Base-by-base conservation (phyloP, 1,284 basidiomycete genomes). In the Tilletia setariae region DNA sequence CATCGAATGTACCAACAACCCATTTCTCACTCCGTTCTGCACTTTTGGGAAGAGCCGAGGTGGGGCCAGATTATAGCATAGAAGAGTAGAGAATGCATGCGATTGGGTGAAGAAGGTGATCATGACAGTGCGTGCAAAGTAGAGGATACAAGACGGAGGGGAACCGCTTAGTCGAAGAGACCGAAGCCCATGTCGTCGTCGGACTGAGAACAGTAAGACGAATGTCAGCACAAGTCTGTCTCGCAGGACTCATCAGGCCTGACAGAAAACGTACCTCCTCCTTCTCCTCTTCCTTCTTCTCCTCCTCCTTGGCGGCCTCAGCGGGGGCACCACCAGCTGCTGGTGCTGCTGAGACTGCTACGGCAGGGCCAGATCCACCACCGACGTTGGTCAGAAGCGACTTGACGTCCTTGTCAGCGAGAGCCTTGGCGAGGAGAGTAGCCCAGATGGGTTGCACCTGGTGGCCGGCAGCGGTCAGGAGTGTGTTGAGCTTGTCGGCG, bases 401-500 rank as follows among this genome's bases (percentile, higher is more conserved):
- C 86, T 94, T 97, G 82, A 98, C 88, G 85, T 98, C 89, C 88
- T 96, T 97, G 81, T 94, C 94, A 86, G 96, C 94, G 67, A 98
- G 90, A 46, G 95, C 94, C 86, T 98, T 98, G 78, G 95, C 91
- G 82, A 98, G 90, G 79, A 98, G 90, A 63, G 90, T 86, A 72
- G 94, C 94, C 95, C 95, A 98, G 87, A 98, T 98, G 74, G 93
- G 88, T 86, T 98, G 96, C 72, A 97, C 83, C 65, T 97, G 93
- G 72, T 92, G 87, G 73, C 86, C 86, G 69, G 95, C 95, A 67
- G 93, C 94, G 68, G 83, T 84, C 79, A 91, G 92, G 82, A 98
- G 85, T 68, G 92, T 86, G 79, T 87, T 75, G 84, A 98, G 92
- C 87, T 96, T 97, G 84, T 97, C 94, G 74, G 92, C 91, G 77